Evolutionary conservation across 1,284 basidiomycete species (phyloP).

Genomic region (Volvariella volvacea): DNA sequence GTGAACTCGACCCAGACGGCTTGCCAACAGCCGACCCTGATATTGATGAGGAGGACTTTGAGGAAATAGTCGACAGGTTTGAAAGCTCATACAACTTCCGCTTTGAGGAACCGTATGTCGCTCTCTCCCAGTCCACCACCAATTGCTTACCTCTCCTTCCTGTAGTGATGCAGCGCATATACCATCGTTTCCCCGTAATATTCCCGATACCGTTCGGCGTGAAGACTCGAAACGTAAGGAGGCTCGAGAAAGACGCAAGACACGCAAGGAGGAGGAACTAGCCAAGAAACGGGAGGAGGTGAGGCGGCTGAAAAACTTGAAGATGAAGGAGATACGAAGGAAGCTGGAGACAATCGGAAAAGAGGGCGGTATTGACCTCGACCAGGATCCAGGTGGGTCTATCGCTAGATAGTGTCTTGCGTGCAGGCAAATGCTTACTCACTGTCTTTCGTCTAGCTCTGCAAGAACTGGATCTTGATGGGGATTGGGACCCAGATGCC

Average conservation of each 20-base stretch:
- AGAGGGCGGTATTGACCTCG: conserved; percentile 44
- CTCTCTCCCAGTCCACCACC: conserved; percentile 4
- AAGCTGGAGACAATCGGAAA: conserved; percentile 68
- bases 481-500: conserved; percentile 76
- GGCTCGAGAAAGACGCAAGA: conserved; percentile 68
- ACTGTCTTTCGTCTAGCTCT: conserved; percentile 34
- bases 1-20: conserved; percentile 1
- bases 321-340: conserved; percentile 76
- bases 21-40: conserved; percentile 13
- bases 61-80: conserved; percentile 73
- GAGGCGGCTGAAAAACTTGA: conserved; percentile 71
- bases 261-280: conserved; percentile 77
- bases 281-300: conserved; percentile 75
- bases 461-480: conserved; percentile 64
- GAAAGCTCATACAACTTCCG: conserved; percentile 94
- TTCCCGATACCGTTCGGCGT: conserved; percentile 68
- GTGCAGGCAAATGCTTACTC: conserved; percentile 1
- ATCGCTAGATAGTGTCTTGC: conserved; percentile 11
- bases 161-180: conserved; percentile 60
- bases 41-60: conserved; percentile 89
- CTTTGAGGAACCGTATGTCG: conserved; percentile 83
- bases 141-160: neutral
- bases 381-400: conserved; percentile 37
- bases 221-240: conserved; percentile 77
- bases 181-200: conserved; percentile 70